Percentiles rank a stretch among this genome's conserved stretches.
phyloP scores from a whole-genome alignment of 192 early-diverging fungal species.

The Geranomyces michiganensis region DNA sequence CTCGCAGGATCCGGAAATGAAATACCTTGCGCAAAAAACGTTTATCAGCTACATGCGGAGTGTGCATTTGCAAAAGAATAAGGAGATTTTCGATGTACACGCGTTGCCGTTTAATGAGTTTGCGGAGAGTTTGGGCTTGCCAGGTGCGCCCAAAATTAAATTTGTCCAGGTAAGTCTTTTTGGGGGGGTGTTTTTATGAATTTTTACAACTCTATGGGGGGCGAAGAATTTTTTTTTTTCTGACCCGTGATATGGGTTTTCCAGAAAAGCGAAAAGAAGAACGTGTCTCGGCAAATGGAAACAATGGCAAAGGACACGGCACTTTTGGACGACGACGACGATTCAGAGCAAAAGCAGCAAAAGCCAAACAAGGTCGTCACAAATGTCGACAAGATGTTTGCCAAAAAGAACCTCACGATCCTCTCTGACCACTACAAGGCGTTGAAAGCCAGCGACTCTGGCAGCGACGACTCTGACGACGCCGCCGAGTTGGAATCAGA shows the following conservation, averaged over 20 bases:
- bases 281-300: conserved; percentile 61
- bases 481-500: neutral
- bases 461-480: neutral
- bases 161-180: conserved; percentile 63
- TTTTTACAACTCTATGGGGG: neutral
- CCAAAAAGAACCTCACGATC: conserved; percentile 86
- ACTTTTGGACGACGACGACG: conserved; percentile 13
- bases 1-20: conserved; percentile 92
- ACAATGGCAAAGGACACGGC: neutral
- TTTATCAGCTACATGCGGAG: conserved; percentile 96
- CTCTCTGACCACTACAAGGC: conserved; percentile 90
- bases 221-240: too few species aligned
- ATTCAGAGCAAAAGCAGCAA: conserved; percentile 3
- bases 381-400: conserved; percentile 92
- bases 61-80: conserved; percentile 88
- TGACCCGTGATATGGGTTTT: too few species aligned
- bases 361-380: conserved; percentile 61
- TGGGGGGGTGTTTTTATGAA: neutral
- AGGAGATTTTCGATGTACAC: conserved; percentile 85
- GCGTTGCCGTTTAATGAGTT: conserved; percentile 84
- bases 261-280: conserved; percentile 56
- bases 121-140: conserved; percentile 89
- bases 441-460: conserved; percentile 63
- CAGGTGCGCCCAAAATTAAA: conserved; percentile 92
- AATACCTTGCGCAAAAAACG: conserved; percentile 95